A percentile compares a stretch with the other conserved stretches of the same genome.
Conservation (phyloP, 352 stramenopile species). For the Pythium chondricola region DNA sequence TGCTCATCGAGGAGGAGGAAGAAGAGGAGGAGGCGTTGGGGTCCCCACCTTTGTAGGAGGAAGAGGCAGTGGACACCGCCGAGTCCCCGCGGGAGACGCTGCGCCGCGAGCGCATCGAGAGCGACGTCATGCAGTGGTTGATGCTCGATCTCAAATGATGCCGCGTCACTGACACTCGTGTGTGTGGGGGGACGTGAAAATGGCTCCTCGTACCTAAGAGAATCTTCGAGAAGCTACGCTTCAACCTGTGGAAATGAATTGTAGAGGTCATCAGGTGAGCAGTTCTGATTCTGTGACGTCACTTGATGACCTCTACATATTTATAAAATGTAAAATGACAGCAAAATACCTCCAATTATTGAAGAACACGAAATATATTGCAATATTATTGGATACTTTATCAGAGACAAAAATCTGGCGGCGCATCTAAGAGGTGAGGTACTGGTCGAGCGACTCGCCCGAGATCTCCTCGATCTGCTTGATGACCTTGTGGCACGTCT, state of each 20-base stretch:
- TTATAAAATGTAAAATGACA: background rate
- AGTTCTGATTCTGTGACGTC: no score
- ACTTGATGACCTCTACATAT: background rate
- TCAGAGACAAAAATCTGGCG: no score
- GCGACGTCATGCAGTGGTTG: conserved; percentile 8
- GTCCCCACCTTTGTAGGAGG: conserved; percentile 1
- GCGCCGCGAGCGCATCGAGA: conserved; percentile 19
- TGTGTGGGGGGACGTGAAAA: background rate
- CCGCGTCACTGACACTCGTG: background rate
- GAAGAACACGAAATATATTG: conserved; percentile 13
- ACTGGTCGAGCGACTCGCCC: conserved; percentile 85
- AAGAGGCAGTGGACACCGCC: conserved; percentile 5
- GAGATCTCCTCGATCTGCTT: conserved; percentile 89
- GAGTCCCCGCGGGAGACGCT: background rate
- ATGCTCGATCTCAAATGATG: background rate
- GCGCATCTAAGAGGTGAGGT: conserved; percentile 56
- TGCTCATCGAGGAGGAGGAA: background rate
- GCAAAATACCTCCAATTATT: background rate
- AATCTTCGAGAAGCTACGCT: no score
- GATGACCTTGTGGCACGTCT: conserved; percentile 82
- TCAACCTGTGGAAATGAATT: no score
- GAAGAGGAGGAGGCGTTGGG: background rate
- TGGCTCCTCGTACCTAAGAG: background rate
- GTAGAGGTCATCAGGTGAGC: no score
- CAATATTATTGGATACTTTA: conserved; percentile 15